A percentile compares a stretch with the other conserved stretches of the same genome.
phyloP scores from a whole-genome alignment of 805 yeast species.

The Candida maesae region DNA sequence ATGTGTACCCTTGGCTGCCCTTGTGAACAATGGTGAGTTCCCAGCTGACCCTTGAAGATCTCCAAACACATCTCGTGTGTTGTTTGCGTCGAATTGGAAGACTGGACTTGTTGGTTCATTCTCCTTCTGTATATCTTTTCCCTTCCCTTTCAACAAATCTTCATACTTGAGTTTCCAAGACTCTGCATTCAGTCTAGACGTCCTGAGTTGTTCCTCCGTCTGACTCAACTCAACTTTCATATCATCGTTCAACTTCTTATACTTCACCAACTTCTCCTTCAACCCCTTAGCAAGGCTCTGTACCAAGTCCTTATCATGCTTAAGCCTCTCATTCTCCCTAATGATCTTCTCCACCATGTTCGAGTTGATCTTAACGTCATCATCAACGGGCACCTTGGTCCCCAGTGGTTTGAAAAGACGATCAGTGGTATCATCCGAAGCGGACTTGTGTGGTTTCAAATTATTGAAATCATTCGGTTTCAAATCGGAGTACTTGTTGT shows the following conservation, averaged over 20 bases:
- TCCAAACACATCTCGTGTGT: conserved; percentile 18
- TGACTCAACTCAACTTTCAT: conserved; percentile 17
- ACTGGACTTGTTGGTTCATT: conserved; percentile 1
- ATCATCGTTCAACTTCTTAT: conserved; percentile 30
- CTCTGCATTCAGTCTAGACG: conserved; percentile 11
- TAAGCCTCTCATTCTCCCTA: conserved; percentile 34
- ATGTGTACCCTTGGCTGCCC: not conserved
- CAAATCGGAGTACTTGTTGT: conserved; percentile 20
- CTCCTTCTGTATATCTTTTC: not conserved
- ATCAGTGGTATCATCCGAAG: conserved; percentile 17
- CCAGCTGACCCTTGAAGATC: not conserved
- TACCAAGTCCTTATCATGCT: conserved; percentile 29
- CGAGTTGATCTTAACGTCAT: conserved; percentile 33
- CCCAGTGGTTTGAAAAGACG: conserved; percentile 22
- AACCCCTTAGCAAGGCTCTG: conserved; percentile 31
- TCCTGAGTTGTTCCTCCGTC: conserved; percentile 10
- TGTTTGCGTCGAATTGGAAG: conserved; percentile 14
- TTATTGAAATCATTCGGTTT: conserved; percentile 19
- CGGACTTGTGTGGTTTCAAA: conserved; percentile 11
- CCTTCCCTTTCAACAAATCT: conserved; percentile 22
- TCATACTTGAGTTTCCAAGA: conserved; percentile 21
- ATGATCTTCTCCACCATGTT: conserved; percentile 36
- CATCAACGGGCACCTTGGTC: conserved; percentile 22
- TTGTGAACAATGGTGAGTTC: not conserved
- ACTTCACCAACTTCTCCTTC: conserved; percentile 33